phyloP scores from a whole-genome alignment of 1,284 basidiomycete species.

The Retiboletus flavoniger region DNA sequence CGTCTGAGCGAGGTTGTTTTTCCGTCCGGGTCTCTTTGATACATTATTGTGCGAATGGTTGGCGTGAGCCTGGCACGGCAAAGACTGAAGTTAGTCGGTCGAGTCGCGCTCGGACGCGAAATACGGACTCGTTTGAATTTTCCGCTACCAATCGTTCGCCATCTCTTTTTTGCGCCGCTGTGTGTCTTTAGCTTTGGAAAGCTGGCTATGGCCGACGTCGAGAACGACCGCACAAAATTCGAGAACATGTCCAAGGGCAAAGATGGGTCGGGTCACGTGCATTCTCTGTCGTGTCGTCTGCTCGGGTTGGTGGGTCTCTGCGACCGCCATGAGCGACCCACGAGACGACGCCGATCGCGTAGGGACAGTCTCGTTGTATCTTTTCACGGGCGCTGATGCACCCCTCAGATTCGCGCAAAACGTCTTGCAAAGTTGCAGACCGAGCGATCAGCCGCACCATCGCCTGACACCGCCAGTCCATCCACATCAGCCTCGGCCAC shows the following conservation, averaged over 20 bases:
- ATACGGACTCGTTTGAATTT: conserved; percentile 73
- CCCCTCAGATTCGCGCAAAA: conserved; percentile 78
- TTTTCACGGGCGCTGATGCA: neutral
- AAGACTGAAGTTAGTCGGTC: conserved; percentile 2
- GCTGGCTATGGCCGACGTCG: conserved; percentile 43
- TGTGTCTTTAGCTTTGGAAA: conserved; percentile 75
- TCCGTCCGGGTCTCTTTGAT: conserved; percentile 59
- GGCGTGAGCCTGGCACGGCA: conserved; percentile 56
- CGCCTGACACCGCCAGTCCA: conserved; percentile 24
- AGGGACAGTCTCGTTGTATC: conserved; percentile 16
- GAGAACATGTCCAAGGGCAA: conserved; percentile 17
- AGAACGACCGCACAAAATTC: conserved; percentile 39
- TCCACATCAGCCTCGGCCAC: conserved; percentile 21
- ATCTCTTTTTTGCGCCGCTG: conserved; percentile 79
- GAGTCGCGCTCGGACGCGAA: neutral
- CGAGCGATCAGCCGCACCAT: conserved; percentile 36
- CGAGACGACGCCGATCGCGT: conserved; percentile 78
- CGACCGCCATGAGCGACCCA: conserved; percentile 49
- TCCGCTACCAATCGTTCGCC: conserved; percentile 66
- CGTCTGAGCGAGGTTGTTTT: conserved; percentile 64
- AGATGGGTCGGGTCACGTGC: conserved; percentile 23
- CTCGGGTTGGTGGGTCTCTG: neutral
- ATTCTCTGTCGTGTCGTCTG: neutral
- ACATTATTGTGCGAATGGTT: conserved; percentile 72
- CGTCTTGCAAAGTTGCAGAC: conserved; percentile 77